Evolutionary conservation across 192 early-diverging fungal species (phyloP).

Genomic region (Umbelopsis ramanniana): DNA sequence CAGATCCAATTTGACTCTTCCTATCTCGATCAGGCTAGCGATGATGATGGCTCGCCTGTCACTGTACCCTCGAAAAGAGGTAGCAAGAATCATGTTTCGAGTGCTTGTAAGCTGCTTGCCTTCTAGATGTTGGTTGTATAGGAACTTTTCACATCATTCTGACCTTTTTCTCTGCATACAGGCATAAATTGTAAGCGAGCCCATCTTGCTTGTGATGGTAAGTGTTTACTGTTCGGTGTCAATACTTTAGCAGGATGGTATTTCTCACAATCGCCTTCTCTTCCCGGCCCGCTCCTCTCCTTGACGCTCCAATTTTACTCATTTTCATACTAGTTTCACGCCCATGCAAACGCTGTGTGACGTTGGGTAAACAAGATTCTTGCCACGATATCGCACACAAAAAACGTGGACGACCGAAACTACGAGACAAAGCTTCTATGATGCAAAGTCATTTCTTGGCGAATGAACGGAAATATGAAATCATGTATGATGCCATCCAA

Average conservation of each 20-base stretch:
- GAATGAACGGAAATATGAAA: constrained; percentile 31
- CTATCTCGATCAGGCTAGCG: not conserved
- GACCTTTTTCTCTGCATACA: no score
- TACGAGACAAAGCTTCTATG: constrained; percentile 59
- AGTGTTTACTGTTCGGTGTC: constrained; percentile 27
- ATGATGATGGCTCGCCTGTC: constrained; percentile 2
- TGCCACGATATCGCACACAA: constrained; percentile 92
- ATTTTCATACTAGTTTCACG: constrained; percentile 55
- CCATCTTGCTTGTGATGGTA: constrained; percentile 87
- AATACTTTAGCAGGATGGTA: no score
- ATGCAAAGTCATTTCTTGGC: constrained; percentile 24
- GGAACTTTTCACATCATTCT: no score
- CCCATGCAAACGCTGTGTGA: constrained; percentile 81
- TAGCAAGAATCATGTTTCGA: constrained; percentile 78
- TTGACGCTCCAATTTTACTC: not conserved
- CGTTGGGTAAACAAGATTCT: constrained; percentile 72
- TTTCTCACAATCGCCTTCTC: constrained; percentile 4
- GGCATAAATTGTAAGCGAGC: constrained; percentile 83
- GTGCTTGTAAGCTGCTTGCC: constrained; percentile 64
- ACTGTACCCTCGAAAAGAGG: constrained; percentile 43
- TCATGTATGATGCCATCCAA: constrained; percentile 36
- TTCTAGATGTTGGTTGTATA: no score
- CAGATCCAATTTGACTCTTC: not conserved
- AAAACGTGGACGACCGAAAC: constrained; percentile 82
- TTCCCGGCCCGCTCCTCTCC: no score